Conservation (phyloP, 1,139 yeast genomes). For the Yamadazyma epiphylla region DNA sequence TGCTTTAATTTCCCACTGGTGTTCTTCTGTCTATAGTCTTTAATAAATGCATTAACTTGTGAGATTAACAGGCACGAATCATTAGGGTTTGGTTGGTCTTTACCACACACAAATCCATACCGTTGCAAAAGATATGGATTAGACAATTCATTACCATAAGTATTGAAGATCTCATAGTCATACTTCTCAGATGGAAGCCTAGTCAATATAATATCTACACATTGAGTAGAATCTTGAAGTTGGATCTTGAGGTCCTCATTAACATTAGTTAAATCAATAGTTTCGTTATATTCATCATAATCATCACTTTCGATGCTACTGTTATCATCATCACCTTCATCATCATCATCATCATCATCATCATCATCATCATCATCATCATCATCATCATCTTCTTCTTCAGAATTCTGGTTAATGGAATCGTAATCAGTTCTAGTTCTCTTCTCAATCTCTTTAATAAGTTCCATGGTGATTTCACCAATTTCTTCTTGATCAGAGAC, state of each 20-base stretch:
- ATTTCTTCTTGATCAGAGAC: too few relatives aligned
- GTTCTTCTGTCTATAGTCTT: conserved; percentile 20
- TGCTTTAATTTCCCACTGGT: conserved; percentile 25
- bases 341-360: conserved; percentile 22
- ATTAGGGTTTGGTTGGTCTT: conserved; percentile 43
- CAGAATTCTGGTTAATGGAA: conserved; percentile 17
- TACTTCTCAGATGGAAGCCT: conserved; percentile 37
- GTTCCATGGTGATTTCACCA: conserved; percentile 34
- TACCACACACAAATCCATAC: conserved; percentile 59
- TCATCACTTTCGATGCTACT: too few relatives aligned
- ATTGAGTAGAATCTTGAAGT: conserved; percentile 32
- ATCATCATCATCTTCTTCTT: conserved; percentile 24
- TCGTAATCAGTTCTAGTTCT: conserved; percentile 27
- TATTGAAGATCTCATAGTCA: conserved; percentile 60
- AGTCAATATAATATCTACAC: conserved; percentile 56
- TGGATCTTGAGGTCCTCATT: conserved; percentile 13
- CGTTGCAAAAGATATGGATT: conserved; percentile 65
- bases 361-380: conserved; percentile 22
- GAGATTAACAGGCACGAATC: conserved; percentile 57
- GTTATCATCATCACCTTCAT: conserved; percentile 21
- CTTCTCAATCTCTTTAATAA: conserved; percentile 26
- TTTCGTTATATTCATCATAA: conserved; percentile 16
- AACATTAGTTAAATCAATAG: conserved; percentile 10
- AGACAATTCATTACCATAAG: conserved; percentile 67
- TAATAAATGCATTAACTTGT: conserved; percentile 44